A percentile compares a stretch with the other conserved stretches of the same genome.
These are phyloP conservation scores for Gonium pectorale DNA, from an alignment of 139 green algal species.

Conservation along the genomic window DNA sequence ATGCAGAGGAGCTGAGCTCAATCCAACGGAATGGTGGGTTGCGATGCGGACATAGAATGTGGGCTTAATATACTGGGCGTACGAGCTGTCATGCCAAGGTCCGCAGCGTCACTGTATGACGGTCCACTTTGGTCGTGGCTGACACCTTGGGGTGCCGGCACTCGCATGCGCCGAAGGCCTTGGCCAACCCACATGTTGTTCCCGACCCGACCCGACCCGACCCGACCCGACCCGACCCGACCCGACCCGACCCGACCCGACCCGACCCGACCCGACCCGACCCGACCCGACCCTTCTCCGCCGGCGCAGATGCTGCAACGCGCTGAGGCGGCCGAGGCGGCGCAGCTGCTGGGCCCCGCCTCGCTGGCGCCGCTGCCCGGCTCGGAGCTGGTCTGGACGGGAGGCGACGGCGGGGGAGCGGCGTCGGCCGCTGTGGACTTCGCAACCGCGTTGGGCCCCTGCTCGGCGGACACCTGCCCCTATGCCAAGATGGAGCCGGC, in stretches of 20 bases:
- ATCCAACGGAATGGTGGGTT: neutral
- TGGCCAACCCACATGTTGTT: neutral
- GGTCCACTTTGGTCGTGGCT: too few species aligned
- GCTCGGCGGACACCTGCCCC: neutral
- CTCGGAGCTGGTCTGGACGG: slow-evolving; percentile 17
- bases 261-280: neutral
- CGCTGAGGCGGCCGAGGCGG: too few species aligned
- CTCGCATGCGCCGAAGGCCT: neutral
- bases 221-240: neutral
- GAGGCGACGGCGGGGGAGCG: neutral
- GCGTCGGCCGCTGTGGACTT: too few species aligned
- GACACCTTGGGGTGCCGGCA: neutral
- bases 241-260: neutral
- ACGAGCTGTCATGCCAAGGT: too few species aligned
- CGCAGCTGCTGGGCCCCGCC: neutral
- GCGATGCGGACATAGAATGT: neutral
- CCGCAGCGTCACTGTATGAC: too few species aligned
- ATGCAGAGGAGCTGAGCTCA: neutral
- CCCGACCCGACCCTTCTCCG: neutral
- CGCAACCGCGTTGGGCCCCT: neutral
- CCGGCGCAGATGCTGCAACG: neutral
- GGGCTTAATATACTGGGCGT: too few species aligned
- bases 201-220: neutral
- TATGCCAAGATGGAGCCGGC: neutral
- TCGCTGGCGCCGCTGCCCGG: neutral